Conservation (phyloP, 2,329 filamentous ascomycete genomes). For the Kalmusia sp. region DNA sequence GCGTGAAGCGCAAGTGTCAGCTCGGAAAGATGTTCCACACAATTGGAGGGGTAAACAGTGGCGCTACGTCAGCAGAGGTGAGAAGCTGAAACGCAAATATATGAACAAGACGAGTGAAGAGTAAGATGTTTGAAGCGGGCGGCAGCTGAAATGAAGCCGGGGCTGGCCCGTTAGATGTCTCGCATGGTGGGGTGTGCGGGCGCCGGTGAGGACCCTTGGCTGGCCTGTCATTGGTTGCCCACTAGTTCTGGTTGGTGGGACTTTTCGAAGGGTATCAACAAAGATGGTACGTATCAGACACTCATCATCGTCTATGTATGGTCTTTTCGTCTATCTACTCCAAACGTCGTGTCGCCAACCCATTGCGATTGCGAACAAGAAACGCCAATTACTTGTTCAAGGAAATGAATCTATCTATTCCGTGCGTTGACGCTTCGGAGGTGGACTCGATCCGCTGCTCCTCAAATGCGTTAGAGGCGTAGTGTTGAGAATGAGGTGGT, state of each 20-base stretch:
- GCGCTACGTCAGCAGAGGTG: neutral
- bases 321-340: conserved; percentile 6
- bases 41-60: conserved; percentile 1
- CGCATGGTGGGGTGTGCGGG: conserved; percentile 8
- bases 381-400: neutral
- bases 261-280: neutral
- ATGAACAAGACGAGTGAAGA: neutral
- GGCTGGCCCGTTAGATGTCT: conserved; percentile 1
- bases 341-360: neutral
- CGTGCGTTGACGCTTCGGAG: conserved; percentile 4
- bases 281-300: neutral
- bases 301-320: conserved; percentile 3
- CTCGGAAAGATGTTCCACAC: neutral
- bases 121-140: neutral
- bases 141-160: conserved; percentile 1
- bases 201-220: conserved; percentile 1
- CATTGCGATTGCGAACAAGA: neutral
- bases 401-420: conserved; percentile 4
- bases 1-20: no score
- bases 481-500: conserved; percentile 1
- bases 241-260: neutral
- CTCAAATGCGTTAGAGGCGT: conserved; percentile 4
- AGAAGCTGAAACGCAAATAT: neutral
- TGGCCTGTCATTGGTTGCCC: conserved; percentile 2
- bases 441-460: conserved; percentile 4